Conservation (phyloP, 2,329 filamentous ascomycete genomes). For the Colletotrichum siamense region DNA sequence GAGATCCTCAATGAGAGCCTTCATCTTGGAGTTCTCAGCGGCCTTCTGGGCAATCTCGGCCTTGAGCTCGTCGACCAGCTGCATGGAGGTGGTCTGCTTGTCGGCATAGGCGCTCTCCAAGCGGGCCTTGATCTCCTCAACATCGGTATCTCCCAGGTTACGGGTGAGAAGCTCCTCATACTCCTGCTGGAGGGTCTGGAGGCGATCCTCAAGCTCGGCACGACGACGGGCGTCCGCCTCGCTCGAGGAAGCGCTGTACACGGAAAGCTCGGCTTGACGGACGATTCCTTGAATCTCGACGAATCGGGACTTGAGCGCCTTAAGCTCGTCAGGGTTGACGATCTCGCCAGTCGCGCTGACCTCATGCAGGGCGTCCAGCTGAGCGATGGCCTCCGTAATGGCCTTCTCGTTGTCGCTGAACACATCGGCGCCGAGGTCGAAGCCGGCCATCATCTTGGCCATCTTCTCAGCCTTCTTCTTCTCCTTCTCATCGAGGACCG, state of each 20-base stretch:
- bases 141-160: slow-evolving; percentile 79
- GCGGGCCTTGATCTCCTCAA: slow-evolving; percentile 82
- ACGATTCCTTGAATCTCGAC: slow-evolving; percentile 92
- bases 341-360: slow-evolving; percentile 78
- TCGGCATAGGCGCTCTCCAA: slow-evolving; percentile 79
- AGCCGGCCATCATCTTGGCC: slow-evolving; percentile 99
- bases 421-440: slow-evolving; percentile 90
- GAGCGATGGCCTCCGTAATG: slow-evolving; percentile 83
- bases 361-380: slow-evolving; percentile 80
- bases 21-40: slow-evolving; percentile 83
- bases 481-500: slow-evolving; percentile 94
- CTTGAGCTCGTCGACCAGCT: slow-evolving; percentile 79
- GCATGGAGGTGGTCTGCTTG: slow-evolving; percentile 74
- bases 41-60: slow-evolving; percentile 77
- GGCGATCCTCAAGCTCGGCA: slow-evolving; percentile 77
- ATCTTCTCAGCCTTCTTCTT: slow-evolving; percentile 99
- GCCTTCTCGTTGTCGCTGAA: slow-evolving; percentile 92
- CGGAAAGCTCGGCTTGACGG: slow-evolving; percentile 86
- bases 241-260: slow-evolving; percentile 72
- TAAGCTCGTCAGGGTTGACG: slow-evolving; percentile 81
- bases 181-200: slow-evolving; percentile 77
- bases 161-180: slow-evolving; percentile 84
- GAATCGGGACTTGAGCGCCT: slow-evolving; percentile 77
- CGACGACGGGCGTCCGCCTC: slow-evolving; percentile 71
- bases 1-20: slow-evolving; percentile 79